Evolutionary conservation across 495 filamentous ascomycete species (phyloP), one percentile per base, ranked within the genome.

Genomic region (Lichina pygmaea): DNA sequence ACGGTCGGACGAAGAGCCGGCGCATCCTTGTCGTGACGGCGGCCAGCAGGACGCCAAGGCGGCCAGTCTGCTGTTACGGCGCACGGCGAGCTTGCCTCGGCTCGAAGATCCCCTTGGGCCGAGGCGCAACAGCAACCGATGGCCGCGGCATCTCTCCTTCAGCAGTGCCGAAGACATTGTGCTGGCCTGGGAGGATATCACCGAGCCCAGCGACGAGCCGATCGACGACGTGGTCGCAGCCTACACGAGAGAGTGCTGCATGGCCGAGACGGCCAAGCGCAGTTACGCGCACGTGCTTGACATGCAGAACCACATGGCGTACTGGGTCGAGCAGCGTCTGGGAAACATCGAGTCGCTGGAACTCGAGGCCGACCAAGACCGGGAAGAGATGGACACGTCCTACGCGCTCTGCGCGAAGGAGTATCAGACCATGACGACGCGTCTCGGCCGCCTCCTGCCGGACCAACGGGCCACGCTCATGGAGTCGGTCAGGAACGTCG

Each of bases 151-250:
- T 44, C 63, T 95, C 47, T 92, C 83, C 6, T 95, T 95, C 55
- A 80, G 77, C 50, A 67, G 73, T 39, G 86, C 85, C n/a, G 82
- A 91, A 57, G 83, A 92, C 48, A 84, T 77, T 33, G 59, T 93
- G 4, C 65, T 92, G n/a, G 60, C 56, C 17, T 89, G 82, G 78
- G 58, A 62, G n/a, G 60, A 17, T 40, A 12, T 44, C 15, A 15
- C 41, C 39, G 13, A 9, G n/a, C 8, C 9, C 44, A 5, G 9
- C 17, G 45, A 41, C 6, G 33, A 32, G 45, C 16, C 38, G 16
- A 17, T 10, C 15, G 49, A 48, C n/a, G 43, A 58, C 44, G 41
- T 52, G 13, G 15, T 46, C 4, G 46, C 50, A 17, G 56, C 54
- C 30, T 16, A 44, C 13, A 49, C 54, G 30, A 58, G 60, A 46